Evolutionary conservation across 2,329 filamentous ascomycete genomes (phyloP).

Genomic region (Sporothrix schenckii): DNA sequence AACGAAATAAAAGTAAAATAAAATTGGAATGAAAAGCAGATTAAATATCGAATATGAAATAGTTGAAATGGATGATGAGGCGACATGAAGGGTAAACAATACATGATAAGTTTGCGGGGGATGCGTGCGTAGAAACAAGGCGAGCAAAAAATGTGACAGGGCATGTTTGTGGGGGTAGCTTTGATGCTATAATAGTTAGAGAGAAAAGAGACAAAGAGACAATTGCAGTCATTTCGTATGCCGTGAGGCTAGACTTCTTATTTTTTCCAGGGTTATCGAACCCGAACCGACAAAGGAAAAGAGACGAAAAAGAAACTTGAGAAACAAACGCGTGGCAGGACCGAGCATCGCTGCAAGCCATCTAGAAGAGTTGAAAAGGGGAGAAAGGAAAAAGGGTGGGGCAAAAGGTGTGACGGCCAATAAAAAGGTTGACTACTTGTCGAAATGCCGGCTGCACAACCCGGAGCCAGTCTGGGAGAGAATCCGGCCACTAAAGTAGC

Average conservation of each 20-base stretch:
- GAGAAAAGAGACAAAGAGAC: conserved; percentile 1
- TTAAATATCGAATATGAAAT: neutral
- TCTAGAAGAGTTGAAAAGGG: conserved; percentile 20
- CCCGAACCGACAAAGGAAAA: conserved; percentile 19
- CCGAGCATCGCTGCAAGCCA: conserved; percentile 32
- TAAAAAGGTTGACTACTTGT: neutral
- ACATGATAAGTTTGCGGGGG: neutral
- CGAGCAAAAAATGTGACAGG: neutral
- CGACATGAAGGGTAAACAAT: neutral
- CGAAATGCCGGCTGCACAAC: no score
- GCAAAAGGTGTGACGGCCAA: neutral
- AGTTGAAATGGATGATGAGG: no score
- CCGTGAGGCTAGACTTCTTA: conserved; percentile 36
- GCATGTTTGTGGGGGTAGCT: neutral
- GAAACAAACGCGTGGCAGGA: conserved; percentile 9
- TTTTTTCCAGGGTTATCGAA: conserved; percentile 31
- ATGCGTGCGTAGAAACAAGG: neutral
- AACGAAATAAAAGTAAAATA: neutral
- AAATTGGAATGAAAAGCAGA: neutral
- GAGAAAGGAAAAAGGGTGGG: neutral
- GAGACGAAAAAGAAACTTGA: neutral
- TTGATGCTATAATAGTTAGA: neutral
- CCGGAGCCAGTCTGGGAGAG: no score
- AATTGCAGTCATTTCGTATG: conserved; percentile 32
- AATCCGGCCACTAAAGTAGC: no score